Evolutionary conservation across 2,329 filamentous ascomycete genomes (phyloP).

Genomic region (Pezicula neosporulosa): DNA sequence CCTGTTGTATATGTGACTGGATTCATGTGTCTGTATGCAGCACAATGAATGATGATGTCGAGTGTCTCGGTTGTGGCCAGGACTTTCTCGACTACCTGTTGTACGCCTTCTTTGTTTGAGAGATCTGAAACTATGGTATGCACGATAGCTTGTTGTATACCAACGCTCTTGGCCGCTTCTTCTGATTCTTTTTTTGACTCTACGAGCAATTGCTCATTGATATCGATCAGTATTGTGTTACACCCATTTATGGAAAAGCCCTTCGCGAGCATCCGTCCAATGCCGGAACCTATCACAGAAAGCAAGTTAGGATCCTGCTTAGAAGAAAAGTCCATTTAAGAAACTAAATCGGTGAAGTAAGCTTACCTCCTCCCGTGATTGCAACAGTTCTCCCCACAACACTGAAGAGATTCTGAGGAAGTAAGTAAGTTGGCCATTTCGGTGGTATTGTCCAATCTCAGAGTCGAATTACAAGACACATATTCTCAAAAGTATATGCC

Average conservation of each 20-base stretch:
- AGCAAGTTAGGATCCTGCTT: too few species aligned
- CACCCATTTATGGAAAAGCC: slow-evolving; percentile 16
- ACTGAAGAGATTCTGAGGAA: background rate
- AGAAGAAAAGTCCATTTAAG: background rate
- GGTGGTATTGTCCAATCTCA: background rate
- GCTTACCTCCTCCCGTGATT: background rate
- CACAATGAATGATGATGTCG: background rate
- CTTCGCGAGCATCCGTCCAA: slow-evolving; percentile 16
- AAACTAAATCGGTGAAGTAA: too few species aligned
- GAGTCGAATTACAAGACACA: too few species aligned
- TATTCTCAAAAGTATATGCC: too few species aligned
- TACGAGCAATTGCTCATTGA: slow-evolving; percentile 10
- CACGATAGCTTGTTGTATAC: background rate
- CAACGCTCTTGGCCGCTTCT: background rate
- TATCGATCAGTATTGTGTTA: slow-evolving; percentile 12
- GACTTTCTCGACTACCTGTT: background rate
- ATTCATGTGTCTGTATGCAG: background rate
- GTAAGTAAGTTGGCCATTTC: background rate
- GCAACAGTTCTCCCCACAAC: background rate
- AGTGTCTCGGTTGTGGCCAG: background rate
- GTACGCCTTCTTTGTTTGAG: background rate
- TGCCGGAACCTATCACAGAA: slow-evolving; percentile 7
- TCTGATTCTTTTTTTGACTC: slow-evolving; percentile 5
- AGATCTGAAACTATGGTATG: background rate
- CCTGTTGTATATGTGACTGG: background rate